Evolutionary conservation across 2,329 filamentous ascomycete genomes (phyloP).

Genomic region (Botrytis medusae): DNA sequence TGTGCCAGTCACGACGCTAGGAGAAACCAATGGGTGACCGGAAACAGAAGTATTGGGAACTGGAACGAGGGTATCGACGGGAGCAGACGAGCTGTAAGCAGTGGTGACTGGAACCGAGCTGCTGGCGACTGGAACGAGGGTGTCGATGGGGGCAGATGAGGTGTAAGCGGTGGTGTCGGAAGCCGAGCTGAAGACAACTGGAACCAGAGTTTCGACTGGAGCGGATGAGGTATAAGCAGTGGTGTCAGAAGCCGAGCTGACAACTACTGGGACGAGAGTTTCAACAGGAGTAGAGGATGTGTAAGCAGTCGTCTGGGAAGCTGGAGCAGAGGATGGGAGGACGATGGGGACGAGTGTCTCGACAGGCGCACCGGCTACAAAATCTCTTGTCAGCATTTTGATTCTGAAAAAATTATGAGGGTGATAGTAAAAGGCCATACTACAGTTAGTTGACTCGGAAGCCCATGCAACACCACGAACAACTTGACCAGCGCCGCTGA

Average conservation of each 20-base stretch:
- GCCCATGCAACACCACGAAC: constrained; percentile 1
- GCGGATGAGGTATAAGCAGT: neutral
- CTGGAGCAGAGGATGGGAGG: neutral
- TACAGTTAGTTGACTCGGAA: neutral
- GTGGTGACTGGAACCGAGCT: neutral
- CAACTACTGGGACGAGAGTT: neutral
- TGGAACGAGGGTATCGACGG: neutral
- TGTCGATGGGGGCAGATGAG: neutral
- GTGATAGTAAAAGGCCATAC: neutral
- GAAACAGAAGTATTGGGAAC: neutral
- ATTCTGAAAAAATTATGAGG: neutral
- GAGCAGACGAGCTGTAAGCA: too few relatives aligned
- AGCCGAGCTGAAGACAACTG: neutral
- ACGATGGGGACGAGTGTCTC: neutral
- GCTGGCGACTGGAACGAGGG: neutral
- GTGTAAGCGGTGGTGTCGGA: neutral
- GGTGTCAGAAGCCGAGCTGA: neutral
- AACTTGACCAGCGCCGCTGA: neutral
- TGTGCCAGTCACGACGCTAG: neutral
- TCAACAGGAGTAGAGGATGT: neutral
- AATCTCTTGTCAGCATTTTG: neutral
- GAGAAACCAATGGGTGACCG: too few relatives aligned
- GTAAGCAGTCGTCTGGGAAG: neutral
- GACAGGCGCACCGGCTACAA: neutral
- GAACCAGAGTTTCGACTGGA: neutral